phyloP scores from a whole-genome alignment of 2,329 filamentous ascomycete species.

The Nemania bipapillata region DNA sequence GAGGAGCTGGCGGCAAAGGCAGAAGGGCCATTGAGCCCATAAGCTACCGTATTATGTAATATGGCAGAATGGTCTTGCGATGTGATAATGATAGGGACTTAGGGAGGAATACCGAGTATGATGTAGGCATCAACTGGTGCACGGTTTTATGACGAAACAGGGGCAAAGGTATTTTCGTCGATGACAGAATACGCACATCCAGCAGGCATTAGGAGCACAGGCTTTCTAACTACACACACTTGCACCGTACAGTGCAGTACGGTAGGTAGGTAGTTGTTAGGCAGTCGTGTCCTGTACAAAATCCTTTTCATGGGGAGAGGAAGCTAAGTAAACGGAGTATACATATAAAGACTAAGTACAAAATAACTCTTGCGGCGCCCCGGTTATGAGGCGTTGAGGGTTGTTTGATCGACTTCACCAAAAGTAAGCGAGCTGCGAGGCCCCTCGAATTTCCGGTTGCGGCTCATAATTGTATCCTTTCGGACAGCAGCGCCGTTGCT shows the following conservation, averaged over 20 bases:
- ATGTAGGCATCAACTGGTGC: background rate
- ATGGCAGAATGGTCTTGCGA: background rate
- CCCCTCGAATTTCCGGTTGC: conserved; percentile 34
- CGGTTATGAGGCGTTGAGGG: conserved; percentile 19
- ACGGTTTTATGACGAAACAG: too few relatives aligned
- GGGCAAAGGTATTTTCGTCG: background rate
- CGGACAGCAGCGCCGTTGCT: conserved; percentile 20
- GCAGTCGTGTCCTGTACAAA: too few relatives aligned
- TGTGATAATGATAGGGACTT: background rate
- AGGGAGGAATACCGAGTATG: background rate
- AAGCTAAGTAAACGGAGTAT: background rate
- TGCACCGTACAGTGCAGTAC: too few relatives aligned
- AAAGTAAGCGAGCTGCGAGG: conserved; percentile 31
- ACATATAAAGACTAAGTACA: too few relatives aligned
- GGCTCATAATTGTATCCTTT: conserved; percentile 12
- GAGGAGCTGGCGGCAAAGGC: background rate
- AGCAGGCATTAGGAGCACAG: background rate
- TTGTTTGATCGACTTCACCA: conserved; percentile 30
- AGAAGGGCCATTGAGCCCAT: background rate
- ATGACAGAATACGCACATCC: background rate
- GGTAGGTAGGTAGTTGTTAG: too few relatives aligned
- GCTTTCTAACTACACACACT: too few relatives aligned
- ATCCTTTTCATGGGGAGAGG: background rate
- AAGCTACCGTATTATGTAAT: background rate
- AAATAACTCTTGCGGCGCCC: conserved; percentile 12